These are phyloP conservation scores for Alnus glutinosa DNA, from an alignment of 306 rosid species.

Conservation along the genomic window DNA sequence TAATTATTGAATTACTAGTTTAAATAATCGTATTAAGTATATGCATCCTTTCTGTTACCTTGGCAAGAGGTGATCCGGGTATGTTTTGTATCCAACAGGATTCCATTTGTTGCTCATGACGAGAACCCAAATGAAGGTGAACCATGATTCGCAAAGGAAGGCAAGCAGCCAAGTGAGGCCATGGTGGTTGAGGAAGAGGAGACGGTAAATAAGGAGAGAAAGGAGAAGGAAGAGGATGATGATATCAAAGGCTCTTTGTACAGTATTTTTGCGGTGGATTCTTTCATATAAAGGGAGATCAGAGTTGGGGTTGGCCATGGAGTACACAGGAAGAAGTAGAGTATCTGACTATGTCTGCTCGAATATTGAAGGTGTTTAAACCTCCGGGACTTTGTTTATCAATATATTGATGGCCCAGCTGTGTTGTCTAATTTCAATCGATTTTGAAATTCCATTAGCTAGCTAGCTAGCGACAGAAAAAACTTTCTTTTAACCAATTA, in stretches of 20 bases:
- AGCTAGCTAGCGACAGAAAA: too few species aligned
- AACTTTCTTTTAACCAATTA: too few species aligned
- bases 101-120: constrained; percentile 49
- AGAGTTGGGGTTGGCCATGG: background rate
- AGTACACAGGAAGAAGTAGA: background rate
- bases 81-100: constrained; percentile 32
- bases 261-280: background rate
- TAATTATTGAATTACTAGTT: too few species aligned
- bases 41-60: constrained; percentile 1
- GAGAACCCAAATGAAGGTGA: constrained; percentile 44
- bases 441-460: too few species aligned
- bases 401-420: too few species aligned
- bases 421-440: too few species aligned
- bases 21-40: too few species aligned
- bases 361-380: too few species aligned
- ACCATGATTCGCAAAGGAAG: constrained; percentile 61
- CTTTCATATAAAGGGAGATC: constrained; percentile 40
- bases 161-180: constrained; percentile 51
- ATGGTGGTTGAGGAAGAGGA: constrained; percentile 17
- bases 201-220: constrained; percentile 43
- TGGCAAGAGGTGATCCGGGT: constrained; percentile 24
- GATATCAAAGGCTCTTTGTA: constrained; percentile 36
- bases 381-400: too few species aligned
- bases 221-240: constrained; percentile 38
- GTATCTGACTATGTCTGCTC: too few species aligned